Percentiles rank a stretch among this genome's conserved stretches.
Evolutionary conservation across 371 early-diverging fungal genomes (phyloP).

Genomic region (Mortierella sp.): DNA sequence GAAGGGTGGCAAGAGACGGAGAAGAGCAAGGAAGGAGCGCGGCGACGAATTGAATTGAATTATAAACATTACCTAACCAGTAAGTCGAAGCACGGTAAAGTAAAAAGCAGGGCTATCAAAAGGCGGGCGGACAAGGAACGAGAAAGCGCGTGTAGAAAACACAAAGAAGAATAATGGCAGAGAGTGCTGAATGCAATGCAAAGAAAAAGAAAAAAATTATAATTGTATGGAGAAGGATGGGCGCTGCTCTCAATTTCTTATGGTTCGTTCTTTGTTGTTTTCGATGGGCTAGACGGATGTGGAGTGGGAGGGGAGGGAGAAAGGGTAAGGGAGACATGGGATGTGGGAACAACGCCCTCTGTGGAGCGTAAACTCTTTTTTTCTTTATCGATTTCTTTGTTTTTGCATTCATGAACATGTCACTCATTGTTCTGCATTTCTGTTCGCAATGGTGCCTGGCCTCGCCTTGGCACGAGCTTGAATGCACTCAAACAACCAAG

Average conservation of each 20-base stretch:
- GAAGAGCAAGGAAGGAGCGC: background rate
- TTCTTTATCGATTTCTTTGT: background rate
- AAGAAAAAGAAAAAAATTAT: background rate
- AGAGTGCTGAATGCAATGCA: background rate
- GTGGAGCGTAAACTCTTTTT: constrained; percentile 15
- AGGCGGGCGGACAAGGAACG: background rate
- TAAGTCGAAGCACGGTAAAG: background rate
- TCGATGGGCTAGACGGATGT: background rate
- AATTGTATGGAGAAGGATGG: background rate
- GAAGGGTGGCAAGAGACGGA: background rate
- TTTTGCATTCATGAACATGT: background rate
- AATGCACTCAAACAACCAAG: background rate
- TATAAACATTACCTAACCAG: background rate
- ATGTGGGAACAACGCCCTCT: constrained; percentile 10
- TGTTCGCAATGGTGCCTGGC: background rate
- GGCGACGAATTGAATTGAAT: background rate
- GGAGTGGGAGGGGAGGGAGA: background rate
- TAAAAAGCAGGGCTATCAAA: background rate
- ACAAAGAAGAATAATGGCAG: background rate
- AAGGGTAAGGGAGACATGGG: background rate
- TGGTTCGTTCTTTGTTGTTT: background rate
- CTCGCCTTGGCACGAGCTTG: background rate
- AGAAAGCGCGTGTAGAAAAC: constrained; percentile 2
- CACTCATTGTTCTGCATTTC: background rate
- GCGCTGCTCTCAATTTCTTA: constrained; percentile 12